A percentile compares a stretch with the other conserved stretches of the same genome.
phyloP scores from a whole-genome alignment of 2,329 filamentous ascomycete genomes.

The Microdochium nivale region DNA sequence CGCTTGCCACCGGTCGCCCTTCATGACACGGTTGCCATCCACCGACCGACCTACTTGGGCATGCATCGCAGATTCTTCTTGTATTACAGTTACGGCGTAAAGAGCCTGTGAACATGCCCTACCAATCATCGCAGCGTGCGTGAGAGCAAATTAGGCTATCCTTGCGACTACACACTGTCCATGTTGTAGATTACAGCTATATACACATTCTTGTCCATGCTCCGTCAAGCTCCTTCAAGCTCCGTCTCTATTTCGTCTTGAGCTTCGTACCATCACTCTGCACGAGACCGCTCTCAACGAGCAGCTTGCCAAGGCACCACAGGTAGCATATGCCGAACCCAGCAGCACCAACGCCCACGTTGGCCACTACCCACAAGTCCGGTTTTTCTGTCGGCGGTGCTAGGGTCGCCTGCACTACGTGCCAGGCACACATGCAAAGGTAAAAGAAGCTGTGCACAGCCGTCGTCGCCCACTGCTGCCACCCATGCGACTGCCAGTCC shows the following conservation, averaged over 20 bases:
- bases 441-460: conserved; percentile 73
- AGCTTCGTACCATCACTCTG: conserved; percentile 19
- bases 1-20: too few relatives aligned
- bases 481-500: conserved; percentile 32
- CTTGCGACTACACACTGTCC: background rate
- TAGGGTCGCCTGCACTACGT: conserved; percentile 63
- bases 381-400: conserved; percentile 67
- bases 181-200: background rate
- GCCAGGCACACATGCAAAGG: conserved; percentile 69
- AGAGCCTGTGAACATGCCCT: too few relatives aligned
- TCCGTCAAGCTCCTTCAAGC: background rate
- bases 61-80: too few relatives aligned
- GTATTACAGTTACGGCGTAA: too few relatives aligned
- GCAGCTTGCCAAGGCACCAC: conserved; percentile 74
- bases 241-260: conserved; percentile 27
- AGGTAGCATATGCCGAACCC: conserved; percentile 84
- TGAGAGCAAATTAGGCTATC: too few relatives aligned
- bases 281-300: conserved; percentile 49
- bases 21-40: too few relatives aligned
- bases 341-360: conserved; percentile 75
- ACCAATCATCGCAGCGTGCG: too few relatives aligned
- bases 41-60: too few relatives aligned
- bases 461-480: conserved; percentile 47
- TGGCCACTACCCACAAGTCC: conserved; percentile 89
- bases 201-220: background rate